phyloP scores from a whole-genome alignment of 2,329 filamentous ascomycete species.

The Triangularia setosa region DNA sequence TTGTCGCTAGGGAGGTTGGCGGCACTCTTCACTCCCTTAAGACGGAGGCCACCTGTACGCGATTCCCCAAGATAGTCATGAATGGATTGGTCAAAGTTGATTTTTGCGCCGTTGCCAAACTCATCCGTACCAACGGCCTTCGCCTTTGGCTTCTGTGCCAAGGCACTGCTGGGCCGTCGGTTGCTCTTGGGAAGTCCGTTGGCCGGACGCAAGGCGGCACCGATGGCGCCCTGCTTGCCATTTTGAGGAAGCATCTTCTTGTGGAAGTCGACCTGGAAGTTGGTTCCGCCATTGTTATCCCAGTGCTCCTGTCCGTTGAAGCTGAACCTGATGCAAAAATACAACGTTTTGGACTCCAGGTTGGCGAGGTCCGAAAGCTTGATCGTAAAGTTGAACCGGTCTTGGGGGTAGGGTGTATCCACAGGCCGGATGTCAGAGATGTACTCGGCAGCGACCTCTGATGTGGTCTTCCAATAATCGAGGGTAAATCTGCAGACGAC shows the following conservation, averaged over 20 bases:
- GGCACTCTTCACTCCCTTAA: conserved; percentile 66
- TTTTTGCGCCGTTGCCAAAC: conserved; percentile 60
- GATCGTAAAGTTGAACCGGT: conserved; percentile 92
- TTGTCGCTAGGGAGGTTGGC: conserved; percentile 61
- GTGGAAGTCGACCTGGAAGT: conserved; percentile 91
- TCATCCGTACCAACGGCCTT: conserved; percentile 63
- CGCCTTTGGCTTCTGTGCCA: conserved; percentile 49
- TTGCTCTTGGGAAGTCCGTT: conserved; percentile 65
- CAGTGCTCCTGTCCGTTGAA: conserved; percentile 84
- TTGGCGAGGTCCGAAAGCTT: conserved; percentile 88
- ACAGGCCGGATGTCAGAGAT: conserved; percentile 70
- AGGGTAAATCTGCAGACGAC: conserved; percentile 93
- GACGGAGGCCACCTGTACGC: conserved; percentile 55
- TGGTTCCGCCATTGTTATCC: conserved; percentile 86
- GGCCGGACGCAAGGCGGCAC: conserved; percentile 47
- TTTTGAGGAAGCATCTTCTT: conserved; percentile 68
- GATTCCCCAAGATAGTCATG: conserved; percentile 63
- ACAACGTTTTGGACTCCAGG: conserved; percentile 86
- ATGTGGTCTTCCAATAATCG: conserved; percentile 98
- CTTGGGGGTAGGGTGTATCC: conserved; percentile 62
- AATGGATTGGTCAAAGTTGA: conserved; percentile 57
- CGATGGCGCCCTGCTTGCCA: conserved; percentile 51
- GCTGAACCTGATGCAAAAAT: conserved; percentile 84
- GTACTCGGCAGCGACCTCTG: conserved; percentile 87
- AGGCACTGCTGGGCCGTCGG: conserved; percentile 43